These are phyloP conservation scores for Nakaseomyces glabratus DNA, from an alignment of 1,139 yeast genomes.

Conservation along the genomic window DNA sequence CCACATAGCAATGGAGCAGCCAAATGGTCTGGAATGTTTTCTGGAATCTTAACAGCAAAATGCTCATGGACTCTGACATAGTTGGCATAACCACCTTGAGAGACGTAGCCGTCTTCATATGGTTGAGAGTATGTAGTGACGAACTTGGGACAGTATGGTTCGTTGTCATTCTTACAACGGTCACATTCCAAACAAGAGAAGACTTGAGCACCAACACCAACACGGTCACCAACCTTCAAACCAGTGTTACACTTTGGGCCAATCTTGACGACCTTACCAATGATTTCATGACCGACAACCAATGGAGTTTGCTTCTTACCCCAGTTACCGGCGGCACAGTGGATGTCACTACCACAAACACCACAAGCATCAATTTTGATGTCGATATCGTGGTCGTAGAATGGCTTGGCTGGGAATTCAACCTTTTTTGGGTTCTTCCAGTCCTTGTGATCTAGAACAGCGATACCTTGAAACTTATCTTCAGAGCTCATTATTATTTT, in stretches of 20 bases:
- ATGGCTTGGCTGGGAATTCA: conserved; percentile 30
- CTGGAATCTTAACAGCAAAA: conserved; percentile 42
- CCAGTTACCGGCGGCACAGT: conserved; percentile 35
- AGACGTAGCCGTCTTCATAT: conserved; percentile 38
- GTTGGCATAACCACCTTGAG: conserved; percentile 48
- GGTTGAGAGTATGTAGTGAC: conserved; percentile 36
- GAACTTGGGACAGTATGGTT: conserved; percentile 38
- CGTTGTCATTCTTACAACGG: conserved; percentile 37
- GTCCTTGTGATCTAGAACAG: conserved; percentile 35
- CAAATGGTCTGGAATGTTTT: conserved; percentile 32
- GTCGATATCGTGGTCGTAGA: conserved; percentile 32
- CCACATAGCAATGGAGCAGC: conserved; percentile 48
- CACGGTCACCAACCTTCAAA: conserved; percentile 40
- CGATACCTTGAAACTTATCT: conserved; percentile 39
- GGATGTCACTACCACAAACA: conserved; percentile 49
- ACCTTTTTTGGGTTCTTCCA: conserved; percentile 39
- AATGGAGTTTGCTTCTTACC: conserved; percentile 30
- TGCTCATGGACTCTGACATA: conserved; percentile 41
- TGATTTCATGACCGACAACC: conserved; percentile 45
- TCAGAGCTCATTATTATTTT: conserved; percentile 30
- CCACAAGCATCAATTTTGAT: conserved; percentile 42
- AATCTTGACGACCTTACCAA: conserved; percentile 38
- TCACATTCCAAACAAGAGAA: conserved; percentile 38
- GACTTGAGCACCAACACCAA: conserved; percentile 45
- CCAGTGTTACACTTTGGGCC: conserved; percentile 37